These are phyloP conservation scores for Nothophytophthora sp. DNA, from an alignment of 352 stramenopile species.

Conservation along the genomic window DNA sequence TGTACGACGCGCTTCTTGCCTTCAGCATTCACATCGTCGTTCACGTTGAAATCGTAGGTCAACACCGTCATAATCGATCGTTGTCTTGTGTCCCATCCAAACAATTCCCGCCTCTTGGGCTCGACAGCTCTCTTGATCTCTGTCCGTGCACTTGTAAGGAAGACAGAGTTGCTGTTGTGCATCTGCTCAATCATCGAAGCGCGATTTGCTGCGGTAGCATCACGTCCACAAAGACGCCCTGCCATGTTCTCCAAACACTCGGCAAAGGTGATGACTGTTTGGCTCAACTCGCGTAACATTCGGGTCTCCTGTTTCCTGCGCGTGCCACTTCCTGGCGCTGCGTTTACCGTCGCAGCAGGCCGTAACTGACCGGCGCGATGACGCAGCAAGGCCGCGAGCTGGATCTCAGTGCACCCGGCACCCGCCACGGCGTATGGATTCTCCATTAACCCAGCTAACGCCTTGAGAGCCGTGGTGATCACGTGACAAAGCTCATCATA, in stretches of 20 bases:
- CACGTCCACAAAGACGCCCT: constrained; percentile 16
- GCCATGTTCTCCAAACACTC: constrained; percentile 24
- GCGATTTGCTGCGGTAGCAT: constrained; percentile 8
- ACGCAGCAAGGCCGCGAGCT: constrained; percentile 41
- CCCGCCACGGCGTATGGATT: constrained; percentile 41
- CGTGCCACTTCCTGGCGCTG: neutral
- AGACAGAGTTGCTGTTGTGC: constrained; percentile 15
- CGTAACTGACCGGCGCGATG: constrained; percentile 26
- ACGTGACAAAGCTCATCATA: constrained; percentile 51
- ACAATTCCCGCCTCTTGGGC: constrained; percentile 16
- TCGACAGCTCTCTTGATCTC: neutral
- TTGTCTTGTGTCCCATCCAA: constrained; percentile 40
- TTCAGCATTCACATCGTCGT: neutral
- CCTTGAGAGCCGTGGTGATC: constrained; percentile 40
- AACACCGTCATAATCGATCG: constrained; percentile 21
- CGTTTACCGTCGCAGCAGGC: neutral
- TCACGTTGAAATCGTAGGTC: constrained; percentile 6
- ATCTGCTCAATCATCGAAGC: constrained; percentile 27
- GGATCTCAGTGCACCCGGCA: constrained; percentile 51
- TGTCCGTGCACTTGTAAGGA: neutral
- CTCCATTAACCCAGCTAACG: constrained; percentile 38
- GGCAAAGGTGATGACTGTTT: constrained; percentile 29
- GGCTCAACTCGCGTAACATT: constrained; percentile 32
- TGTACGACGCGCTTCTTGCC: constrained; percentile 26
- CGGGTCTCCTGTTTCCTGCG: constrained; percentile 6